Evolutionary conservation across 169 alveolate genomes (phyloP), one percentile per base, ranked within the genome.

Genomic region (Perkinsus marinus): DNA sequence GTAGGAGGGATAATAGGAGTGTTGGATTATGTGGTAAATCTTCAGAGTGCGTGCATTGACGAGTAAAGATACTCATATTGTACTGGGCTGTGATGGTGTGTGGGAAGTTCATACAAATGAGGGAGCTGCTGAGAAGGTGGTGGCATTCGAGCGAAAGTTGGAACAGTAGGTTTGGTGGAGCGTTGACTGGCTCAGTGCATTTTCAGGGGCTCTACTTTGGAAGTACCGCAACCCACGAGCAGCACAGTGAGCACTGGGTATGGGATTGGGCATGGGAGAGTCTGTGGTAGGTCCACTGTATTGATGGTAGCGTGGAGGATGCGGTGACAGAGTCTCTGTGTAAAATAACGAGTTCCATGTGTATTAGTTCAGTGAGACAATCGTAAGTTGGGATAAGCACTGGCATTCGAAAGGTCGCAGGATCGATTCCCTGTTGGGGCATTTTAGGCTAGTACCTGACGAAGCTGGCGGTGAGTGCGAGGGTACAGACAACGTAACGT

Each of bases 1-100:
- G 79, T 57, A 30, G 79, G 79, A 0, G 34, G 22, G 36, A 2
- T 13, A 2, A 57, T 2, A 13, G 37, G 34, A 13, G 9, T 57
- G 79, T 16, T 13, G 26, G 22, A 2, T 26, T 57, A 57, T 13
- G 79, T 13, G 26, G 22, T 0, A 16, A 57, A 19, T 57, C 79
- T 57, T 57, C 22, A 89, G 90, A 9, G 93, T 89, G 43, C 94
- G 92, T 36, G 39, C 90, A 3, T 47, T 93, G 79, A 43, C 92
- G 30, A 47, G 89, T 38, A 91, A 95, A 39, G 92, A 93, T 69
- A 96, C 95, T 38, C 95, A 95, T 92, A 57, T 96, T 43, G 93
- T 96, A 30, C 92, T 96, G 89, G 98, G 96, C 41, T 96, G 98
- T 92, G 98, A 96, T 93, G 98, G 98, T 5, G 95, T 96, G 26